Evolutionary conservation across 2,329 filamentous ascomycete species (phyloP), one percentile per base, ranked within the genome.

Genomic region (Lizonia empirigonia): DNA sequence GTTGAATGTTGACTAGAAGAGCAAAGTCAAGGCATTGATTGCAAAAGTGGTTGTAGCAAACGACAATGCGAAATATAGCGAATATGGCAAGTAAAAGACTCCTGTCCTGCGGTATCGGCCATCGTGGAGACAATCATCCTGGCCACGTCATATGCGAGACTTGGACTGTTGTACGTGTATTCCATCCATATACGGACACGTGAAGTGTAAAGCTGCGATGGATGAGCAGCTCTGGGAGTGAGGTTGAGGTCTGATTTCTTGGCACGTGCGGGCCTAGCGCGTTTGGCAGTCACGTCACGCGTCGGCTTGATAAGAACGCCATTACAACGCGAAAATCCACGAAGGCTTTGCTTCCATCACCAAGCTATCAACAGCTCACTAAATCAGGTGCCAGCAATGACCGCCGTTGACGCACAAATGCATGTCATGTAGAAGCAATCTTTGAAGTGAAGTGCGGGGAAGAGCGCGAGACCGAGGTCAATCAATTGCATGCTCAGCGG

Each of bases 391-490:
- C n/a, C n/a, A n/a, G n/a, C n/a, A n/a, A n/a, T n/a, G n/a, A n/a
- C n/a, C n/a, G n/a, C n/a, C n/a, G n/a, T n/a, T n/a, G n/a, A n/a
- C n/a, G n/a, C n/a, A n/a, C n/a, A n/a, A n/a, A n/a, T n/a, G n/a
- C n/a, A n/a, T n/a, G n/a, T n/a, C n/a, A n/a, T n/a, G n/a, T n/a
- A n/a, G n/a, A n/a, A n/a, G n/a, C n/a, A n/a, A n/a, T n/a, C n/a
- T n/a, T n/a, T n/a, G n/a, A n/a, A n/a, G n/a, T n/a, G 2, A 27
- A 19, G 29, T 45, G 48, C 48, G 41, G 49, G 49, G 41, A 51
- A 51, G 37, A 45, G 12, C 13, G 20, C 15, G 18, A 32, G 48
- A 23, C 49, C 41, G 41, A 51, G 49, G 41, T 51, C 32, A 26
- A 32, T 29, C n/a, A 10, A 10, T 7, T n/a, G 22, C 16, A 16